Base-by-base conservation (phyloP, 23 red algal species). In the Gracilaria domingensis region DNA sequence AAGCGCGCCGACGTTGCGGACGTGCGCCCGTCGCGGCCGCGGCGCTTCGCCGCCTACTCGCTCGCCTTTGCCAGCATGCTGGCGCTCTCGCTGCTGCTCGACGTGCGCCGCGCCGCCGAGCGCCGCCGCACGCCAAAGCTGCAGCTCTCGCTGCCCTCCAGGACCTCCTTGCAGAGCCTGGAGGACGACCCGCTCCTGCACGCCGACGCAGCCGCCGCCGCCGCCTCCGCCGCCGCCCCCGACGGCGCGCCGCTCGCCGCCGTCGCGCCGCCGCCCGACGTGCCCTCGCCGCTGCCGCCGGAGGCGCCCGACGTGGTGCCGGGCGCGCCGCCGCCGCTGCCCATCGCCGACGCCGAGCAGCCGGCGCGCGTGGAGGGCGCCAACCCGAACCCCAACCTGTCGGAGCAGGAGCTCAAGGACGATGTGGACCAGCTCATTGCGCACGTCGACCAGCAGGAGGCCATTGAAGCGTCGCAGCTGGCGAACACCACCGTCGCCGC, bases 371-470 rank as follows among this genome's bases (percentile, higher is more conserved):
- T 58, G 21, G 6, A 29, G 12, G 25, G 0, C 80, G 21, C 80
- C 37, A 37, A 54, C 64, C 62, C 20, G 37, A 77, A 94, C 62
- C 44, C 60, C 47, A 81, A 83, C 44, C 75, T 94, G 36, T 80
- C 70, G 65, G 75, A 86, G 0, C 92, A 94, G 92, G 92, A 94
- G 83, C 56, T 94, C 17, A 66, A 80, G 70, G 92, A 94, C 64
- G 92, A 82, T 69, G 82, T 94, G n/a, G 92, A 94, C 66, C 92
- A 94, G 92, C 83, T 94, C 29, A 88, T 94, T 51, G 92, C 92
- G 11, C 92, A 94, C 75, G 92, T 94, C 54, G 92, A 83, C 30
- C 34, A 79, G 62, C 81, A 94, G 77, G 69, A 94, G 65, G 59
- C 25, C 51, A 55, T 55, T 18, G 8, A 55, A 16, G 51, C 51